Evolutionary conservation across 1,139 yeast species (phyloP), one percentile per base, ranked within the genome.

Genomic region (Pichia sp.): DNA sequence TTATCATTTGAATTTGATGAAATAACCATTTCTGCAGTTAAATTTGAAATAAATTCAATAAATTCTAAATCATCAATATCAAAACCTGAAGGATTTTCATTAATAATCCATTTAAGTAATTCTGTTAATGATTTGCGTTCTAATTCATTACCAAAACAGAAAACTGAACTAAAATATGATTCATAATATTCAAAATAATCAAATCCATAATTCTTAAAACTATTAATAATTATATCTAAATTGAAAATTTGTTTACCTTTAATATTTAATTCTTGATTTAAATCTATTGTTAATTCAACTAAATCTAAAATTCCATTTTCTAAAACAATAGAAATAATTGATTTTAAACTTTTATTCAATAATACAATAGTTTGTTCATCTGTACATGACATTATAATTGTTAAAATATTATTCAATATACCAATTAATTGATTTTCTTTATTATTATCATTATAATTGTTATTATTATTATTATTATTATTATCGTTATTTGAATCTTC

Each of bases 381-480:
- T 31, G 70, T 69, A 76, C 74, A 73, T 32, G 80, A 71, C 34
- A 74, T 65, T 9, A 76, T 71, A 62, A 77, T 71, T 1, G 82
- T 73, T 5, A 73, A 67, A 46, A 77, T 65, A 12, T 80, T 76
- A 50, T 66, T 68, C 52, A 77, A 62, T 12, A 76, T 66, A 37
- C 79, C 79, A 12, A 70, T 62, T 2, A 78, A 78, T 59, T 75
- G 80, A 56, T 74, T 74, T 46, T 72, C 76, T 8, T 52, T n/a
- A 27, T 51, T 54, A 7, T 53, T 56, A 8, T 48, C 61, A 8
- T 55, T 57, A 16, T 41, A 39, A 8, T 23, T 26, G 27, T 58
- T 56, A 20, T 55, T 50, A 8, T 41, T 46, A 34, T 48, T 26
- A 30, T 59, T 50, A 41, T 16, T 16, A 8, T 23, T 26, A 27